phyloP scores from a whole-genome alignment of 306 rosid genomes.

The Albizia julibrissin region DNA sequence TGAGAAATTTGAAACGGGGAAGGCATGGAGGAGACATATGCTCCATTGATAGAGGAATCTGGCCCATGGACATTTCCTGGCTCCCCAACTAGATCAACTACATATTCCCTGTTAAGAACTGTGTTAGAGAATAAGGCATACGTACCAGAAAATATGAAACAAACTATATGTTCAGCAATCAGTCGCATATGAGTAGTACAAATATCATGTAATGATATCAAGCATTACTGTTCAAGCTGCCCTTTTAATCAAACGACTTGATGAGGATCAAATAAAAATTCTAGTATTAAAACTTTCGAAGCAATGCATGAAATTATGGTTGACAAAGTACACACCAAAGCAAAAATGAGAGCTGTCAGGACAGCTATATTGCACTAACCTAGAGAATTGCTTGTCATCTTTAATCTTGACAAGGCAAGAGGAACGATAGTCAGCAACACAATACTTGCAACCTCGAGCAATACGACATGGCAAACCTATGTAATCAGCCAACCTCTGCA shows the following conservation, averaged over 20 bases:
- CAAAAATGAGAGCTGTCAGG: slow-evolving; percentile 7
- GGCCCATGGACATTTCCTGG: slow-evolving; percentile 92
- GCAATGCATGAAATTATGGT: slow-evolving; percentile 39
- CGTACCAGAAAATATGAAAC: slow-evolving; percentile 12
- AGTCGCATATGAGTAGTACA: slow-evolving; percentile 4
- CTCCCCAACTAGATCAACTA: slow-evolving; percentile 94
- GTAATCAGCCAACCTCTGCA: slow-evolving; percentile 94
- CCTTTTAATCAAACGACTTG: slow-evolving; percentile 21
- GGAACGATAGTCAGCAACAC: slow-evolving; percentile 87
- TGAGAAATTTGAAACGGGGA: slow-evolving; percentile 80
- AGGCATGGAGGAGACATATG: slow-evolving; percentile 68
- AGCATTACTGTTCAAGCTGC: background rate
- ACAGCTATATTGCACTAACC: slow-evolving; percentile 54
- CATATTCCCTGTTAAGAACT: slow-evolving; percentile 75
- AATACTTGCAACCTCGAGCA: slow-evolving; percentile 89
- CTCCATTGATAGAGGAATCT: slow-evolving; percentile 94
- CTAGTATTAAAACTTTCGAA: background rate
- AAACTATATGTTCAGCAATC: slow-evolving; percentile 12
- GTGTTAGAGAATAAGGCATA: background rate
- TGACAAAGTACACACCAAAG: background rate
- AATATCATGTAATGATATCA: slow-evolving; percentile 12
- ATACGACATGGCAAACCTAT: slow-evolving; percentile 98
- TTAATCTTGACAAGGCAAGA: slow-evolving; percentile 94
- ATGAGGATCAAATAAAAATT: slow-evolving; percentile 18
- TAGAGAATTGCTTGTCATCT: slow-evolving; percentile 66